Percentiles rank a stretch among this genome's conserved stretches.
phyloP scores from a whole-genome alignment of 306 rosid genomes.

The Cucurbita ficifolia region DNA sequence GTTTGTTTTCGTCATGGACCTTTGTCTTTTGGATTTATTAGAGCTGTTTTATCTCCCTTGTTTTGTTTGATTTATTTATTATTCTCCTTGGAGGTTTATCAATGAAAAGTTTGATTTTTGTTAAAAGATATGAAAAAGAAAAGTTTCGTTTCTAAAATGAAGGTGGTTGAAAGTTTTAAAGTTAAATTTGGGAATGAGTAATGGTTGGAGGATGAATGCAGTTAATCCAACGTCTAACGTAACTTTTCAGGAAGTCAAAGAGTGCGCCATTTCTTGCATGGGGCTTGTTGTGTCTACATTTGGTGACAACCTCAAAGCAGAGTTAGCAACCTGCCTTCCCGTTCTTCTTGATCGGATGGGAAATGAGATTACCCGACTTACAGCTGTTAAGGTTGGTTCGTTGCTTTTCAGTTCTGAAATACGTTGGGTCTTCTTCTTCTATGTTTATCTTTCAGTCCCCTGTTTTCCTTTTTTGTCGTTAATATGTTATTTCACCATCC shows the following conservation, averaged over 20 bases:
- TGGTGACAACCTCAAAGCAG: conserved; percentile 73
- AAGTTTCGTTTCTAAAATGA: not conserved
- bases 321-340: conserved; percentile 85
- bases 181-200: not conserved
- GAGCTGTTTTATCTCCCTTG: not conserved
- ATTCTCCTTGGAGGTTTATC: not conserved
- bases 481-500: not conserved
- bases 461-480: not conserved
- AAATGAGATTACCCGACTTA: conserved; percentile 93
- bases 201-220: not conserved
- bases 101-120: not conserved
- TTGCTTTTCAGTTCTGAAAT: conserved; percentile 2
- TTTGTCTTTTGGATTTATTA: not conserved
- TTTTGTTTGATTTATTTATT: not conserved
- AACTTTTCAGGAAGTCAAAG: conserved; percentile 80
- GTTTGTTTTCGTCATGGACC: not conserved
- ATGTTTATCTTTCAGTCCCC: not conserved
- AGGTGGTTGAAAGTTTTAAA: not conserved
- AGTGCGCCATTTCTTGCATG: conserved; percentile 97
- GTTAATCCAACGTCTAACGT: not conserved
- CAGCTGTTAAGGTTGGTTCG: conserved; percentile 83
- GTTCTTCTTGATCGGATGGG: conserved; percentile 99
- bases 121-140: not conserved
- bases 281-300: conserved; percentile 95
- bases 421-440: not conserved